Evolutionary conservation across 164 flowering plant genomes (phyloP).

Genomic region (Houttuynia cordata): DNA sequence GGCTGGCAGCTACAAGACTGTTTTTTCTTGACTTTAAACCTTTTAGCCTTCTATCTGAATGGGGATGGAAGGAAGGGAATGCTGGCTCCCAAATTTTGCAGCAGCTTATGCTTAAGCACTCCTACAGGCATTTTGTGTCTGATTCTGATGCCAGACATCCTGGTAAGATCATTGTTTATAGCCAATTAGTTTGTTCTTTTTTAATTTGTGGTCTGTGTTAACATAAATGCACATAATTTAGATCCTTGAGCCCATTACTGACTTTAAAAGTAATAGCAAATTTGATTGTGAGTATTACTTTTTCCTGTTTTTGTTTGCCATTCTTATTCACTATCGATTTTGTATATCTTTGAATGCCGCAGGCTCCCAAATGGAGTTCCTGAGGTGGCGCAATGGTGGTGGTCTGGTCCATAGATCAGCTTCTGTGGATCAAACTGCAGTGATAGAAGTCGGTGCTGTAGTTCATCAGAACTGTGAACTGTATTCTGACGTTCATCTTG

Average conservation of each 20-base stretch:
- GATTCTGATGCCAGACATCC: neutral
- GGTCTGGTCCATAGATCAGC: constrained; percentile 61
- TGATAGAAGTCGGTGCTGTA: constrained; percentile 60
- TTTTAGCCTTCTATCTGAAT: neutral
- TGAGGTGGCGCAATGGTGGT: constrained; percentile 74
- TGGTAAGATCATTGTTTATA: neutral
- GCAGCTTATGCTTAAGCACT: neutral
- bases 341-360: neutral
- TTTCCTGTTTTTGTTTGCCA: too few relatives aligned
- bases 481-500: constrained; percentile 46
- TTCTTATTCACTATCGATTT: too few relatives aligned
- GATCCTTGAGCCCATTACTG: too few relatives aligned
- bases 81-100: neutral
- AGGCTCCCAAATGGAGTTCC: constrained; percentile 12
- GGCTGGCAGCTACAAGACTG: neutral
- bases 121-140: neutral
- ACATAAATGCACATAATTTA: neutral
- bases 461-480: constrained; percentile 50
- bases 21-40: neutral
- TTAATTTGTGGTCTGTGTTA: neutral
- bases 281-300: neutral
- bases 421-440: constrained; percentile 41
- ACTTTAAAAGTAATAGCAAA: too few relatives aligned
- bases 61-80: neutral
- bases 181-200: neutral